These are phyloP conservation scores for Aspergillus affinis DNA, from an alignment of 495 filamentous ascomycete genomes.

Conservation along the genomic window DNA sequence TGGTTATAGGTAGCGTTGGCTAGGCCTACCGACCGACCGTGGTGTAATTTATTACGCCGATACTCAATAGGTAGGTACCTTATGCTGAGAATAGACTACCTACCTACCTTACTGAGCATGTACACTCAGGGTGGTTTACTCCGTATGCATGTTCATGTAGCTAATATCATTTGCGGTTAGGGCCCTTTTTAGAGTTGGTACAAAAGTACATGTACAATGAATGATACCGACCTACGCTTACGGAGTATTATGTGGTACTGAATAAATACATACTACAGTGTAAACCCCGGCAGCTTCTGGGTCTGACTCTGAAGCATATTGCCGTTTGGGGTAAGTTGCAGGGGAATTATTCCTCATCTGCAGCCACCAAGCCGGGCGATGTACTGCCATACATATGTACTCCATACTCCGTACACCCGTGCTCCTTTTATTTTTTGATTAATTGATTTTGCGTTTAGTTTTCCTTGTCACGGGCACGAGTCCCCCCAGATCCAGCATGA, in stretches of 20 bases:
- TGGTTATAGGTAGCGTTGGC: too few species aligned
- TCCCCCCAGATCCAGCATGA: not conserved
- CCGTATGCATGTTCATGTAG: not conserved
- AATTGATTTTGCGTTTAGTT: not conserved
- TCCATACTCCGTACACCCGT: not conserved
- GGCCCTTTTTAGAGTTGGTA: not conserved
- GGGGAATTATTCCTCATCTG: constrained; percentile 23
- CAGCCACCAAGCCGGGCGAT: constrained; percentile 22
- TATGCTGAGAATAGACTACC: too few species aligned
- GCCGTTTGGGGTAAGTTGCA: constrained; percentile 23
- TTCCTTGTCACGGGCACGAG: constrained; percentile 1
- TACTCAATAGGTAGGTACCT: too few species aligned
- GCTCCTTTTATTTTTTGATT: too few species aligned
- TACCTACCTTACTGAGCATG: not conserved
- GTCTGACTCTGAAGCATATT: constrained; percentile 15
- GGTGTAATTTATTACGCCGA: not conserved
- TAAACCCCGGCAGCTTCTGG: not conserved
- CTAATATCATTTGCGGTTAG: not conserved
- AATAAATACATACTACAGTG: not conserved
- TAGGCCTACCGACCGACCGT: not conserved
- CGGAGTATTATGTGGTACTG: not conserved
- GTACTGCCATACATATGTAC: constrained; percentile 2
- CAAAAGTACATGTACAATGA: not conserved
- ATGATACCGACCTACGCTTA: not conserved
- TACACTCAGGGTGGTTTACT: not conserved